phyloP scores from a whole-genome alignment of 2,329 filamentous ascomycete genomes.

The Colletotrichum noveboracense region DNA sequence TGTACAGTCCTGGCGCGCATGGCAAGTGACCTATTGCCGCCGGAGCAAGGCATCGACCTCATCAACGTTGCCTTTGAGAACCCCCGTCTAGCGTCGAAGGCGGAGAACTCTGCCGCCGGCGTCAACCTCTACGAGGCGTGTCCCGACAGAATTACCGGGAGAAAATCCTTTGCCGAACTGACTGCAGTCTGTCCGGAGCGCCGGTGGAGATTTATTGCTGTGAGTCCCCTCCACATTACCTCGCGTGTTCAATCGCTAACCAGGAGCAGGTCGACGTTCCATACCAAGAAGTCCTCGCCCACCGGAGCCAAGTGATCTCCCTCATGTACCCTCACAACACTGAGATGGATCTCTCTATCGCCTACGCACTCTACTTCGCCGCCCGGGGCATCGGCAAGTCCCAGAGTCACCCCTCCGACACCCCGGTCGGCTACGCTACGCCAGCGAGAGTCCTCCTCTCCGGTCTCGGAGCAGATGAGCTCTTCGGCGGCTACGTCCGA shows the following conservation, averaged over 20 bases:
- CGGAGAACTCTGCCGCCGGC: conserved; percentile 27
- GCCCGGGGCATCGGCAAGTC: conserved; percentile 71
- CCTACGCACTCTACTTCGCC: conserved; percentile 92
- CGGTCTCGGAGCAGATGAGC: conserved; percentile 91
- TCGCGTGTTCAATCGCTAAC: not conserved
- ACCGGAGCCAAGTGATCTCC: conserved; percentile 72
- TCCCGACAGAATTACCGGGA: conserved; percentile 87
- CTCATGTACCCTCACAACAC: conserved; percentile 95
- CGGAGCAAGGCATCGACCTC: conserved; percentile 76
- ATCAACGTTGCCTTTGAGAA: conserved; percentile 98
- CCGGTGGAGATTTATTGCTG: conserved; percentile 81
- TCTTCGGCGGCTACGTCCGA: conserved; percentile 91
- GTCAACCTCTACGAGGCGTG: conserved; percentile 75
- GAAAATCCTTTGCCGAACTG: conserved; percentile 80
- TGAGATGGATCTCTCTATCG: conserved; percentile 98
- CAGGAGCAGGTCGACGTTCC: conserved; percentile 73
- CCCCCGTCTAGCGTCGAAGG: conserved; percentile 70
- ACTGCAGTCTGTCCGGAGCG: conserved; percentile 70
- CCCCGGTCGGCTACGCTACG: conserved; percentile 60
- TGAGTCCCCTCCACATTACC: conserved; percentile 37
- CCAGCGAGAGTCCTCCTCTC: conserved; percentile 85
- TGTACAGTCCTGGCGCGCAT: conserved; percentile 88
- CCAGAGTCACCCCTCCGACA: conserved; percentile 31
- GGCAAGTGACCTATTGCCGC: conserved; percentile 76
- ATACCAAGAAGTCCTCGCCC: conserved; percentile 73